Evolutionary conservation across 2,329 filamentous ascomycete species (phyloP), one percentile per base, ranked within the genome.

Genomic region (Aotearoamyces nothofagi): DNA sequence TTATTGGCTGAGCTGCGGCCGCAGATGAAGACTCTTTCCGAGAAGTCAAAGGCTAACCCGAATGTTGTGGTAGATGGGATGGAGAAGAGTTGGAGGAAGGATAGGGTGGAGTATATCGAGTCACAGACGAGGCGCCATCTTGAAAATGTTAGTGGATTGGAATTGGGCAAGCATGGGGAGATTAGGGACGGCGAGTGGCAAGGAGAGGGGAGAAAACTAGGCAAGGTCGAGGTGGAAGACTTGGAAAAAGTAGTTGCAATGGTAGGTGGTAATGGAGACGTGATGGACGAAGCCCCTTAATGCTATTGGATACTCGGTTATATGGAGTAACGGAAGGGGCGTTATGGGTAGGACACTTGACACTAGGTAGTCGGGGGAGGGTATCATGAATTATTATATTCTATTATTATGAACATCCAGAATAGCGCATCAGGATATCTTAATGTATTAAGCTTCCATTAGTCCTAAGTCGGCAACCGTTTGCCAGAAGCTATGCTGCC

Each of bases 51-150:
- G 37, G 36, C 45, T 23, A 36, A 41, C 37, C 38, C 47, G 28
- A 33, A 41, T n/a, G 43, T 43, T 3, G 42, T 46, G 5, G 46
- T 51, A 7, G 12, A 16, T 4, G 9, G 22, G 10, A 24, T 24
- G 22, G 4, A n/a, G 6, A 26, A 26, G 24, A 26, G 24, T 15
- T 26, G 13, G 24, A 14, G 5, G 15, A 15, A 6, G 15, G 11
- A 15, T 15, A 14, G 87, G 35, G 63, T 77, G 32, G 68, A 78
- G 39, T 96, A 96, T 49, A 74, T 96, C 27, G 86, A 94, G 54
- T 66, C 67, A 30, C 75, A 84, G 44, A 80, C 81, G 28, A 62
- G 71, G 40, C 65, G 78, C 34, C 80, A 92, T 48, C 57, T 94
- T 22, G 81, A 92, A 55, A 63, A 56, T 15, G 60, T 70, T 24